Base-by-base conservation (phyloP, 805 yeast genomes). In the Peterozyma toletana region DNA sequence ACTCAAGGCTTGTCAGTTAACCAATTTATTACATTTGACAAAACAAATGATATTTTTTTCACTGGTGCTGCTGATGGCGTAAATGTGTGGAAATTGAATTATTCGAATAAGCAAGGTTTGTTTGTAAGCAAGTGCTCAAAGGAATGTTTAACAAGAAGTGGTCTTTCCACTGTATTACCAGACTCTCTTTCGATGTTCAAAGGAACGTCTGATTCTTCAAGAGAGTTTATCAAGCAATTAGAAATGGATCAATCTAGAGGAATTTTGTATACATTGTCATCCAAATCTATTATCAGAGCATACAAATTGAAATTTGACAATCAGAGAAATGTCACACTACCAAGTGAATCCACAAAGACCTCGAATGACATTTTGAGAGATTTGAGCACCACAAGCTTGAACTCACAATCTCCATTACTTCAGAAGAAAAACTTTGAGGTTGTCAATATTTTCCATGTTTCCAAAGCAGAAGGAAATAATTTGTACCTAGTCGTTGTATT, bases 81-180 rank as follows among this genome's bases (percentile, higher is more conserved):
- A 33, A 80, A 90, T 52, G 71, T 93, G 37, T 93, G 96, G 96
- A 91, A 87, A 57, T 67, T 93, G 43, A 81, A 78, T 47, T 93
- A 93, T 58, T 75, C 90, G 5, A 84, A 82, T 50, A 75, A 84
- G 21, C 93, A 88, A 39, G 83, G 86, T 43, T 91, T 96, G 86
- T 88, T 88, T 58, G 78, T 81, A 49, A 83, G 86, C 55, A 85
- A 82, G 53, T 86, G 95, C 56, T 79, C 78, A 53, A 89, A 89
- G 60, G 78, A 83, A 35, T 88, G 97, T 59, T 71, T 86, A 44
- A 88, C 97, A 37, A 80, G 78, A 63, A 77, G 77, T 51, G 80
- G 70, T 0, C 60, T 81, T 36, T 64, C 83, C 1, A 68, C 73
- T 33, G 64, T 78, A 30, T 61, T 79, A 16, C 82, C 82, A 11